These are phyloP conservation scores for Fusarium newnesense DNA, from an alignment of 2,329 filamentous ascomycete genomes.

Conservation along the genomic window DNA sequence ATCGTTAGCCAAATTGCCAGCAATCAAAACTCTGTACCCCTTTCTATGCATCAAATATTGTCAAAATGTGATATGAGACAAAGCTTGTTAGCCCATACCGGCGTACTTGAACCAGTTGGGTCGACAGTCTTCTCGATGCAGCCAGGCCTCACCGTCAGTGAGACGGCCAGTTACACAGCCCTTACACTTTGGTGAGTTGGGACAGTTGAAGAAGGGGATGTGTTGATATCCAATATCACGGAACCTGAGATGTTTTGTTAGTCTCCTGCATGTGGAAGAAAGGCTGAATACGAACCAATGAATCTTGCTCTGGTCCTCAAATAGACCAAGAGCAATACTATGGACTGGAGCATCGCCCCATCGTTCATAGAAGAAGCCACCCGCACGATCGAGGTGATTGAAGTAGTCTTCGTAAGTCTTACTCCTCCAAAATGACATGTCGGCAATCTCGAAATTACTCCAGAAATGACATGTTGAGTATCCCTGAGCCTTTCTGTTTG, in stretches of 20 bases:
- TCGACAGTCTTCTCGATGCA: conserved; percentile 91
- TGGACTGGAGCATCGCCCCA: conserved; percentile 99
- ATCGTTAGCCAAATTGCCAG: conserved; percentile 8
- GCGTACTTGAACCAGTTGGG: conserved; percentile 98
- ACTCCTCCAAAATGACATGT: conserved; percentile 92
- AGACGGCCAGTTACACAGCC: conserved; percentile 88
- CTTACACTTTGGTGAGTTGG: conserved; percentile 92
- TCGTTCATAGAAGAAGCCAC: conserved; percentile 98
- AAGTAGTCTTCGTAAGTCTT: conserved; percentile 95
- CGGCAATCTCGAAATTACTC: conserved; percentile 97
- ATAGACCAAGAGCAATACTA: conserved; percentile 89
- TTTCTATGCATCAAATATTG: conserved; percentile 21
- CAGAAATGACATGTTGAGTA: conserved; percentile 99
- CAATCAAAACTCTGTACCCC: conserved; percentile 11
- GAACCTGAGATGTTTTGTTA: conserved; percentile 72
- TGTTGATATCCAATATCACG: conserved; percentile 99
- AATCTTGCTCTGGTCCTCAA: conserved; percentile 89
- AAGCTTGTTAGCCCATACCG: conserved; percentile 71
- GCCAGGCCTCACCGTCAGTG: conserved; percentile 86
- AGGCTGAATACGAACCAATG: conserved; percentile 77
- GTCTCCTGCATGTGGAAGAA: not conserved
- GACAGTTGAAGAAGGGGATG: conserved; percentile 98
- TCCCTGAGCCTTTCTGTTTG: conserved; percentile 84
- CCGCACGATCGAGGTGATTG: conserved; percentile 93
- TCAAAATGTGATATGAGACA: not conserved